phyloP scores from a whole-genome alignment of 2,329 filamentous ascomycete species.

The Colletotrichum paranaense region DNA sequence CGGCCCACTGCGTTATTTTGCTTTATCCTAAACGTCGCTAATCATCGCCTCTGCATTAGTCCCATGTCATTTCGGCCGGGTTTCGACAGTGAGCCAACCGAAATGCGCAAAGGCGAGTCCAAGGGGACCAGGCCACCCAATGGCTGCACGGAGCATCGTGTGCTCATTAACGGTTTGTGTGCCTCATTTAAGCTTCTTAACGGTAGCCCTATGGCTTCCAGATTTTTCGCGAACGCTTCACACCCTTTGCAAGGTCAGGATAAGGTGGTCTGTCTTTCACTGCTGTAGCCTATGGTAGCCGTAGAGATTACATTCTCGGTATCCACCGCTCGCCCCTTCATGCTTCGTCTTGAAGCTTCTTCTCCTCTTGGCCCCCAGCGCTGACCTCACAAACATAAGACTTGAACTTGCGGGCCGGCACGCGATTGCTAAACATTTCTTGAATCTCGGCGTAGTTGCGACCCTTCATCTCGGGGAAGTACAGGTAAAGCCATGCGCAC shows the following conservation, averaged over 20 bases:
- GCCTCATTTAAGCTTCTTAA: conserved; percentile 32
- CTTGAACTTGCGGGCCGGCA: conserved; percentile 32
- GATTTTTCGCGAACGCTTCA: not conserved
- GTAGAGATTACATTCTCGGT: conserved; percentile 7
- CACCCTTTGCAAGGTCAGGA: not conserved
- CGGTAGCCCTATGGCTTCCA: conserved; percentile 1
- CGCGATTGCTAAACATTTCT: conserved; percentile 31
- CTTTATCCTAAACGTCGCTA: conserved; percentile 33
- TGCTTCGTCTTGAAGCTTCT: conserved; percentile 25
- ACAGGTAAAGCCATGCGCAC: conserved; percentile 36
- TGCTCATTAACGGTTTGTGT: conserved; percentile 11
- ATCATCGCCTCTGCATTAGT: conserved; percentile 30
- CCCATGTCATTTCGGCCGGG: conserved; percentile 28
- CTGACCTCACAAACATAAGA: conserved; percentile 26
- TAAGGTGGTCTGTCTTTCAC: no score
- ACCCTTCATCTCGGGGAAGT: conserved; percentile 36
- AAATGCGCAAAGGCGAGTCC: conserved; percentile 7
- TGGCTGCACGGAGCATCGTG: not conserved
- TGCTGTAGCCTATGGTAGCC: no score
- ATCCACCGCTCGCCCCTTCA: conserved; percentile 26
- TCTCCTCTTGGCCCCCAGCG: conserved; percentile 14
- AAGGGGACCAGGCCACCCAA: not conserved
- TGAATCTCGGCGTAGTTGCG: conserved; percentile 36
- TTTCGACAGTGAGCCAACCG: conserved; percentile 20
- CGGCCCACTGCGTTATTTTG: conserved; percentile 17